Percentiles rank a stretch among this genome's conserved stretches.
Conservation (phyloP, 2,329 filamentous ascomycete species). For the Chaetomium sp. region DNA sequence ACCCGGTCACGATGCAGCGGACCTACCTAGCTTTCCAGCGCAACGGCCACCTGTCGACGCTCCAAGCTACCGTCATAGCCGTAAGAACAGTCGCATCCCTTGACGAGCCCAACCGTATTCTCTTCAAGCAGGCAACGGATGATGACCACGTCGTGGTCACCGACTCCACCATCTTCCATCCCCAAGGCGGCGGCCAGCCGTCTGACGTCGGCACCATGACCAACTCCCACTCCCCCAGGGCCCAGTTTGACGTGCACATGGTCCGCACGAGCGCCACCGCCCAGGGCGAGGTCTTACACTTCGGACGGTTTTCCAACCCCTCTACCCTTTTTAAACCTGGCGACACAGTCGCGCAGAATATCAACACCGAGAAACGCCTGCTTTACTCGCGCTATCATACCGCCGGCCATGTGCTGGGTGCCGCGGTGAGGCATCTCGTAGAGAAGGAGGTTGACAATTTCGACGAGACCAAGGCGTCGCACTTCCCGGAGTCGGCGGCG, state of each 20-base stretch:
- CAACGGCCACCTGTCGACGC: constrained; percentile 47
- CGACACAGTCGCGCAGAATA: constrained; percentile 54
- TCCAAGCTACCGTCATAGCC: constrained; percentile 49
- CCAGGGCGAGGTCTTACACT: constrained; percentile 63
- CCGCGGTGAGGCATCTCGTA: constrained; percentile 63
- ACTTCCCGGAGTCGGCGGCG: constrained; percentile 67
- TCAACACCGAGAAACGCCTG: constrained; percentile 62
- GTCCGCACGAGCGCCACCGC: constrained; percentile 58
- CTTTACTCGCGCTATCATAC: constrained; percentile 72
- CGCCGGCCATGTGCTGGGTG: constrained; percentile 71
- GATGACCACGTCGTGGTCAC: constrained; percentile 62
- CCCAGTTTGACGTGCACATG: constrained; percentile 54
- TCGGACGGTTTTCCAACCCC: constrained; percentile 56
- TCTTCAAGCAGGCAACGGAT: constrained; percentile 60
- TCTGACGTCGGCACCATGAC: constrained; percentile 65
- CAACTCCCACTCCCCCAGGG: constrained; percentile 17
- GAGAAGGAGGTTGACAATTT: constrained; percentile 55
- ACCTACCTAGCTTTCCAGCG: constrained; percentile 51
- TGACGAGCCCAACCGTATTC: constrained; percentile 51
- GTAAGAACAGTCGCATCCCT: constrained; percentile 54
- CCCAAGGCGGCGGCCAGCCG: constrained; percentile 74
- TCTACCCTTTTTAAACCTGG: constrained; percentile 44
- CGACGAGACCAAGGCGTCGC: constrained; percentile 70
- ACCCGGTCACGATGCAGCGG: constrained; percentile 3
- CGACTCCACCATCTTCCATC: constrained; percentile 71